Base-by-base conservation (phyloP, 306 rosid genomes). In the Trichosanthes truncata region DNA sequence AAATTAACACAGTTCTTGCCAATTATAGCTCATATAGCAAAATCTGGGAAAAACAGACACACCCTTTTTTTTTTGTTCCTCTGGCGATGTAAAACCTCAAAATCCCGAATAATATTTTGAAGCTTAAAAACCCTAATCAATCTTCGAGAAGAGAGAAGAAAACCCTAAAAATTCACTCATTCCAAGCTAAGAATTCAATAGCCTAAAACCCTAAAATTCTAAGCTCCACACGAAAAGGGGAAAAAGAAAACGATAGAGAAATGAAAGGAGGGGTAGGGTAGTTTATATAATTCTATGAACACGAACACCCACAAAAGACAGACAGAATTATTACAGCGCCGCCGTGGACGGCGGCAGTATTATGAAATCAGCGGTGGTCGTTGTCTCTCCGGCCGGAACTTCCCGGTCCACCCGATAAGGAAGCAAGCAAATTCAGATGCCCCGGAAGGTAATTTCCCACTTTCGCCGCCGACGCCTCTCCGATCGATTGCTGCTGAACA, bases 381-480 rank as follows among this genome's bases (percentile, higher is more conserved):
- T 90, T 97, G 35, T 95, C 99, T 85, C 99, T 89, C 86, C 97
- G 84, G 40, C 95, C 92, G 17, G 97, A 94, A 87, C 83, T 92
- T 10, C 95, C 97, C 5, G 82, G 98, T 11, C 98, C 97, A 4
- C 93, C 90, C 12, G 99, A 95, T 88, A 95, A 95, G 0, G 97
- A 95, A 55, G 99, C 97, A 23, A 95, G 90, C 82, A 95, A 95
- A 90, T 95, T 95, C 61, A 95, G 93, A 88, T 95, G 97, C 1
- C 99, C 97, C 0, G 99, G 97, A 83, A 92, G 97, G 83, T 95
- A 95, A 88, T 95, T 95, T 71, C 99, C 97, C 31, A 95, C 90
- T 74, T 94, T 90, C 5, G 97, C 99, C 46, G 97, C 99, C 38
- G 97, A 95, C 23, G 99, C 97, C 80, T 95, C 99, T 49, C 97